Base-by-base conservation (phyloP, 148 eudicot genomes). In the Arctostaphylos glauca region DNA sequence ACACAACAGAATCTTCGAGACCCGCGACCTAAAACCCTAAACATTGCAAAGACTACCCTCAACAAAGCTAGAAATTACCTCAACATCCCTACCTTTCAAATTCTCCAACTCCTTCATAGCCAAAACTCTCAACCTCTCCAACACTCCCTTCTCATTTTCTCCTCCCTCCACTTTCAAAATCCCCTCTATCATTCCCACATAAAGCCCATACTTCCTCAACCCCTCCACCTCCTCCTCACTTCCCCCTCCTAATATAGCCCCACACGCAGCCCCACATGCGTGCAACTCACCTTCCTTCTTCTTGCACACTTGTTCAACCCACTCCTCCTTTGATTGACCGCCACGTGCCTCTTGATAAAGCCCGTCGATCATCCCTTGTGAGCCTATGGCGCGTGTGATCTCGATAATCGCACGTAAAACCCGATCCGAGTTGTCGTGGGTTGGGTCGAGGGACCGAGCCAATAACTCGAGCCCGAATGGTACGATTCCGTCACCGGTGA, bases 101-200 rank as follows among this genome's bases (percentile, higher is more conserved):
- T 21, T n/a, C 48, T 85, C 83, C 85, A 90, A 77, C 64, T 90
- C 89, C 77, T 87, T 81, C 0, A 84, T 15, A 56, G 88, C 92
- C 81, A 87, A 74, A 12, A 0, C 82, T 60, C 67, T 85, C 85
- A 77, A 74, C 77, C 64, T 80, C 15, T 82, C 81, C 38, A 23
- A 31, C 66, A 47, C 19, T 9, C 82, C 81, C 68, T 6, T 47
- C 13, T 76, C 71, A 49, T 46, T 84, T 19, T 18, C 55, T 25
- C 84, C 85, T 16, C 76, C 82, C 31, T n/a, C 54, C 59, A 64
- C 58, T 73, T 46, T n/a, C 7, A 78, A 4, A 58, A 88, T 55
- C 41, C 91, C 89, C 54, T 87, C 72, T 0, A 87, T 82, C 81
- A 73, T 84, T 2, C 92, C 92, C 6, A 82, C 83, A 81, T 87